These are phyloP conservation scores for Leptographium radiaticola DNA, from an alignment of 2,329 filamentous ascomycete genomes.

Conservation along the genomic window DNA sequence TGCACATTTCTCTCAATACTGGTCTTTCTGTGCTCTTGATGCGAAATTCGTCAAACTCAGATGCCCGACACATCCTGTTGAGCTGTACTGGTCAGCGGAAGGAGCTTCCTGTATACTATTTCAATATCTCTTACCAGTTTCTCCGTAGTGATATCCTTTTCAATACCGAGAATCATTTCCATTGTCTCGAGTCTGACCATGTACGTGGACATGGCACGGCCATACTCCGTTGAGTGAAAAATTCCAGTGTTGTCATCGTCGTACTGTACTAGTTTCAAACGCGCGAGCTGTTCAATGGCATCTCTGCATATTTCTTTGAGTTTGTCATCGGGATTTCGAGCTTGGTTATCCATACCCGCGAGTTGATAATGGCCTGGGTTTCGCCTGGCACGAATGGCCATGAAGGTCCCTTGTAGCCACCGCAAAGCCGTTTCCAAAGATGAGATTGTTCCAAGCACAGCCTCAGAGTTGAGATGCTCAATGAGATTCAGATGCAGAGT, in stretches of 20 bases:
- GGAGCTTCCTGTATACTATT: background rate
- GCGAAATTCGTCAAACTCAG: conserved; percentile 60
- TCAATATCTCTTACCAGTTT: conserved; percentile 45
- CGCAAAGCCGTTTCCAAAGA: conserved; percentile 50
- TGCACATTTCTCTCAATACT: conserved; percentile 61
- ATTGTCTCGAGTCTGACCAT: conserved; percentile 72
- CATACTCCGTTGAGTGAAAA: conserved; percentile 57
- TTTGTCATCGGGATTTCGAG: conserved; percentile 43
- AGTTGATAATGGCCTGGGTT: conserved; percentile 60
- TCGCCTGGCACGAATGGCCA: conserved; percentile 58
- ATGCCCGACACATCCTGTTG: conserved; percentile 49
- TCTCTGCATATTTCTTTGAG: conserved; percentile 59
- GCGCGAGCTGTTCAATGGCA: conserved; percentile 51
- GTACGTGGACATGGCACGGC: conserved; percentile 71
- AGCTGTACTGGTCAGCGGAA: conserved; percentile 36
- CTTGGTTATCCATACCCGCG: conserved; percentile 38
- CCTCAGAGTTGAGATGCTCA: conserved; percentile 75
- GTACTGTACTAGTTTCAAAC: conserved; percentile 38
- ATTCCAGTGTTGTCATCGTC: conserved; percentile 18
- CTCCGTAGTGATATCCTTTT: conserved; percentile 45
- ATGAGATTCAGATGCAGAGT: conserved; percentile 66
- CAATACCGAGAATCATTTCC: conserved; percentile 52
- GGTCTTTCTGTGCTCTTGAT: conserved; percentile 57
- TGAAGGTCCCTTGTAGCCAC: conserved; percentile 68
- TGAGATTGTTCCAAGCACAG: conserved; percentile 60